Evolutionary conservation across 2,329 filamentous ascomycete species (phyloP).

Genomic region (Nemania serpens): DNA sequence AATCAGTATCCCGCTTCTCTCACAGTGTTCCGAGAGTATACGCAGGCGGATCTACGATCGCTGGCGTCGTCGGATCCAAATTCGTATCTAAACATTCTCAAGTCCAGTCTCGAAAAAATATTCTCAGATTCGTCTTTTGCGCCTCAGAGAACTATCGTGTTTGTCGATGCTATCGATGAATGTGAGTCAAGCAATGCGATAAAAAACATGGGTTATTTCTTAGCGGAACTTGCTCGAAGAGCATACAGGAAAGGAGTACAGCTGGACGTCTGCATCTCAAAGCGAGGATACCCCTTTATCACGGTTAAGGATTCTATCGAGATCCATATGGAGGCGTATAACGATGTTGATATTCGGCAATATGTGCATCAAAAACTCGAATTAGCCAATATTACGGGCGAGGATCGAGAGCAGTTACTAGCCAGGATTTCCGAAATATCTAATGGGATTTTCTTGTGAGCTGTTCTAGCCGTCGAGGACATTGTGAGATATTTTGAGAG

Average conservation of each 20-base stretch:
- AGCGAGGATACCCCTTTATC: neutral
- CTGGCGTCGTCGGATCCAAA: neutral
- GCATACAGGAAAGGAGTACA: neutral
- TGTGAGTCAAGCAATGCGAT: neutral
- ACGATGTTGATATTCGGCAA: neutral
- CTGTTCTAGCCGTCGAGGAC: neutral
- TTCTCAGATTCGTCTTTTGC: neutral
- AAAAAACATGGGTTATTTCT: neutral
- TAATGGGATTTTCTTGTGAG: neutral
- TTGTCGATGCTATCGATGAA: slow-evolving; percentile 4
- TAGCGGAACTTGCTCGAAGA: neutral
- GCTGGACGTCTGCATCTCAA: slow-evolving; percentile 1
- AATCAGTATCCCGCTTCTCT: neutral
- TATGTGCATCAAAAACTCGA: neutral
- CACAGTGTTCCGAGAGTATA: neutral
- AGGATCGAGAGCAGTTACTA: neutral
- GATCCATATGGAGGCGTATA: neutral
- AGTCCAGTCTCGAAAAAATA: neutral
- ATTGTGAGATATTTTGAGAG: neutral
- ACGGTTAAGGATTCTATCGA: neutral
- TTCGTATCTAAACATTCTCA: neutral
- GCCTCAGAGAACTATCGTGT: neutral
- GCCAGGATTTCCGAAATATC: neutral
- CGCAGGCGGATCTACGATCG: neutral
- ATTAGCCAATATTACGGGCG: neutral